Percentiles rank a stretch among this genome's conserved stretches.
phyloP scores from a whole-genome alignment of 2,329 filamentous ascomycete genomes.

The Nigrospora osmanthi region DNA sequence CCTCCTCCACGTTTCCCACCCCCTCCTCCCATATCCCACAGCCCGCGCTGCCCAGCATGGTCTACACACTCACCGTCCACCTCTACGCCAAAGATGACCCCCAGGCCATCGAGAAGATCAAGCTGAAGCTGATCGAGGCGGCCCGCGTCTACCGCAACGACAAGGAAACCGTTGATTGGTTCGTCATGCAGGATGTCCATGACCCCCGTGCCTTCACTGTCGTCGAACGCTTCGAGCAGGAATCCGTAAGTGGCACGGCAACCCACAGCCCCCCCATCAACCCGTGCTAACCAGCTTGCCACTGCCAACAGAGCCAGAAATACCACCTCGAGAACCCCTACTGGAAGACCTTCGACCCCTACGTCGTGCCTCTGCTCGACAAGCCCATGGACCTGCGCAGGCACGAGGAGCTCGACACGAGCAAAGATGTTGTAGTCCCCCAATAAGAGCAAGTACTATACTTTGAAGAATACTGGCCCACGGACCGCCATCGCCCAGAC shows the following conservation, averaged over 20 bases:
- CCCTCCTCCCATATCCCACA: neutral
- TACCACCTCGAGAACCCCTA: constrained; percentile 63
- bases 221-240: constrained; percentile 64
- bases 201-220: constrained; percentile 67
- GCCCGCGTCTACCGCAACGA: constrained; percentile 64
- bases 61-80: constrained; percentile 63
- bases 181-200: constrained; percentile 68
- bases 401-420: constrained; percentile 52
- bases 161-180: constrained; percentile 63
- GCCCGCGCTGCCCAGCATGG: constrained; percentile 34
- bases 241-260: constrained; percentile 38
- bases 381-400: constrained; percentile 62
- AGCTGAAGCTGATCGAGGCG: constrained; percentile 68
- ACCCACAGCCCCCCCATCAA: too few species aligned
- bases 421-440: constrained; percentile 7
- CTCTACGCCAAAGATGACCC: constrained; percentile 61
- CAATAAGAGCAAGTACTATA: neutral
- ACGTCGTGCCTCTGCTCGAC: constrained; percentile 61
- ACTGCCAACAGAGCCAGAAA: constrained; percentile 39
- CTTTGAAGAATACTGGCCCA: too few species aligned
- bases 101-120: constrained; percentile 57
- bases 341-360: constrained; percentile 71
- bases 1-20: neutral
- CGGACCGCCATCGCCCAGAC: too few species aligned
- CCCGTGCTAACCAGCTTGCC: too few species aligned